These are phyloP conservation scores for Russula compacta DNA, from an alignment of 768 basidiomycete genomes.

Conservation along the genomic window DNA sequence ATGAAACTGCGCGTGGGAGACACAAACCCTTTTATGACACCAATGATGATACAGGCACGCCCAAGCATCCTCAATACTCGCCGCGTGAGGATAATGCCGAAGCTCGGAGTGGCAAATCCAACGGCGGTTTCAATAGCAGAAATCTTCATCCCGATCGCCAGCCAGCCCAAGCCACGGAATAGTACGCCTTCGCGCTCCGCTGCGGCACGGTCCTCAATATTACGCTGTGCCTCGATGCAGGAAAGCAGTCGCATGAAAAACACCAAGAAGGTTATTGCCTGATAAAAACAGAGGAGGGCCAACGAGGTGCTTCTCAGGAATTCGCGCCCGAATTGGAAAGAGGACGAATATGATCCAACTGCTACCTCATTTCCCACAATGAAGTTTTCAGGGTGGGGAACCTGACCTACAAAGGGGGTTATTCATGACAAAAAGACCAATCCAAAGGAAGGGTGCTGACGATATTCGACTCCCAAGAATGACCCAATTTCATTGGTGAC, in stretches of 20 bases:
- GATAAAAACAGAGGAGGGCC: slow-evolving; percentile 46
- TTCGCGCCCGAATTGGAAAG: slow-evolving; percentile 36
- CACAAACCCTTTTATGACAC: slow-evolving; percentile 61
- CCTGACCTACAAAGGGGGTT: neutral
- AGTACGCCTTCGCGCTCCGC: slow-evolving; percentile 38
- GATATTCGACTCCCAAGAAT: slow-evolving; percentile 48
- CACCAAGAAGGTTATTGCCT: slow-evolving; percentile 49
- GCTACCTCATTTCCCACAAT: slow-evolving; percentile 18
- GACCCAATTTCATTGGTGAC: slow-evolving; percentile 53
- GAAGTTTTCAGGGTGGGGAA: neutral
- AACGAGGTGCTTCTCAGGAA: slow-evolving; percentile 56
- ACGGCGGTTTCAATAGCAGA: slow-evolving; percentile 56
- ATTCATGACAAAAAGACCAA: neutral
- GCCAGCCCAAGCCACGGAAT: slow-evolving; percentile 58
- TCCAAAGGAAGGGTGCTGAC: slow-evolving; percentile 32
- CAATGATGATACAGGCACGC: slow-evolving; percentile 49
- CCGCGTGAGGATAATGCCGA: slow-evolving; percentile 44
- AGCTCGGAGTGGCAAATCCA: slow-evolving; percentile 50
- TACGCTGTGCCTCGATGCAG: slow-evolving; percentile 42
- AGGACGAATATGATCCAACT: slow-evolving; percentile 35
- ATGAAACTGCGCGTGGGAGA: neutral
- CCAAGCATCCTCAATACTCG: slow-evolving; percentile 49
- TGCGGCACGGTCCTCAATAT: slow-evolving; percentile 38
- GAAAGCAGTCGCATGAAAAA: slow-evolving; percentile 48
- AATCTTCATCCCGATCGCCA: slow-evolving; percentile 49